Percentiles rank a stretch among this genome's conserved stretches.
phyloP scores from a whole-genome alignment of 495 filamentous ascomycete species.

The Sphaerosporella brunnea region DNA sequence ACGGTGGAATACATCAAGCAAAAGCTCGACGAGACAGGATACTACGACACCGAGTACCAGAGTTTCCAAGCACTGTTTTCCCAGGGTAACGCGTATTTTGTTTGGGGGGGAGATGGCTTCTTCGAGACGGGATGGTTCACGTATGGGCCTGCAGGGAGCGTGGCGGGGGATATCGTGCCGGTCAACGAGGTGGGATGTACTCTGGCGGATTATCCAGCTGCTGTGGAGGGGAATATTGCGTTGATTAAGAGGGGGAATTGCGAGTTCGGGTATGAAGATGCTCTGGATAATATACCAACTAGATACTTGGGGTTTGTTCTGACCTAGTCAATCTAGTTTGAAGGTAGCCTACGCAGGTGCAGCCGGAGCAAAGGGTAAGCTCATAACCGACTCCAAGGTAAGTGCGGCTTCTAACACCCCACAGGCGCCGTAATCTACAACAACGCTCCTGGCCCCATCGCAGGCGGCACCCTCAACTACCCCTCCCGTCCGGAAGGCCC shows the following conservation, averaged over 20 bases:
- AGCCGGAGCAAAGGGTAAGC: too few species aligned
- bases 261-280: conserved; percentile 36
- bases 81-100: conserved; percentile 28
- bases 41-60: conserved; percentile 46
- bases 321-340: background rate
- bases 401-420: too few species aligned
- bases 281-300: too few species aligned
- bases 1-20: conserved; percentile 45
- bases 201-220: background rate
- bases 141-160: conserved; percentile 35
- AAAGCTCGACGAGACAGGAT: conserved; percentile 30
- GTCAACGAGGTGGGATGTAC: conserved; percentile 23
- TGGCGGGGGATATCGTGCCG: conserved; percentile 31
- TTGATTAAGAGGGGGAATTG: conserved; percentile 41
- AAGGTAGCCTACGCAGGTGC: too few species aligned
- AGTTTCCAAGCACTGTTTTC: conserved; percentile 32
- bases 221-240: conserved; percentile 33
- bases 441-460: background rate
- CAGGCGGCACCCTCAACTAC: conserved; percentile 10
- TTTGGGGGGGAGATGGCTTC: conserved; percentile 11
- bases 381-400: too few species aligned
- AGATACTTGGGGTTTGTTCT: conserved; percentile 31
- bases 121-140: conserved; percentile 27
- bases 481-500: conserved; percentile 27
- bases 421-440: too few species aligned